Base-by-base conservation (phyloP, 805 yeast species). In the Spathaspora passalidarum region DNA sequence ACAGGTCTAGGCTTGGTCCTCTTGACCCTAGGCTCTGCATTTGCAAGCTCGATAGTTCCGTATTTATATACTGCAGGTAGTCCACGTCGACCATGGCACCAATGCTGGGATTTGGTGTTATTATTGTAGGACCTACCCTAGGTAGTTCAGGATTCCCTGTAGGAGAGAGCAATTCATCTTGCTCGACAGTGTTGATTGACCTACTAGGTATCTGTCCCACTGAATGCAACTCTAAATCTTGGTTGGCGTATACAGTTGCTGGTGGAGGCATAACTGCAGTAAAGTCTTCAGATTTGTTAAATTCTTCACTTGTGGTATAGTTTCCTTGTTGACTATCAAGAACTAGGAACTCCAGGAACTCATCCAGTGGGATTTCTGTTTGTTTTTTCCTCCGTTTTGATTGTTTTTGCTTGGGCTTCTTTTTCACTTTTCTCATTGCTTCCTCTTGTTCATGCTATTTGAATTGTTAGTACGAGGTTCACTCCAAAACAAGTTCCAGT, bases 391-490 rank as follows among this genome's bases (percentile, higher is more conserved):
- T 47, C 25, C 38, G 32, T 39, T 20, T 40, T 41, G 22, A 13
- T 14, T 23, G 18, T 16, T 39, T 39, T 13, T 20, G 38, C 21
- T 39, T 38, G 16, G 44, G 17, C 22, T 48, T 50, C 34, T 45
- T 51, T 20, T 39, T 50, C 25, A 47, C 44, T 7, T 47, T 48
- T 29, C 29, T 46, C 35, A 45, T 39, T 11, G 56, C 54, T 43
- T 52, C 52, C 23, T 46, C 38, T 44, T 53, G 57, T 42, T 55
- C 59, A 44, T 25, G 51, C 49, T 46, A 37, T 51, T 49, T 43
- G 8, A 39, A n/a, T 11, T 34, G 52, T 48, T 45, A 51, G 53
- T 53, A 46, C 11, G 14, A 16, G 21, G 3, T 38, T 7, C 23
- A 22, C 22, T 42, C 19, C 11, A 20, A 14, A 3, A n/a, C 14